Conservation (phyloP, 805 yeast species). For the Diddensiella santjacobensis region DNA sequence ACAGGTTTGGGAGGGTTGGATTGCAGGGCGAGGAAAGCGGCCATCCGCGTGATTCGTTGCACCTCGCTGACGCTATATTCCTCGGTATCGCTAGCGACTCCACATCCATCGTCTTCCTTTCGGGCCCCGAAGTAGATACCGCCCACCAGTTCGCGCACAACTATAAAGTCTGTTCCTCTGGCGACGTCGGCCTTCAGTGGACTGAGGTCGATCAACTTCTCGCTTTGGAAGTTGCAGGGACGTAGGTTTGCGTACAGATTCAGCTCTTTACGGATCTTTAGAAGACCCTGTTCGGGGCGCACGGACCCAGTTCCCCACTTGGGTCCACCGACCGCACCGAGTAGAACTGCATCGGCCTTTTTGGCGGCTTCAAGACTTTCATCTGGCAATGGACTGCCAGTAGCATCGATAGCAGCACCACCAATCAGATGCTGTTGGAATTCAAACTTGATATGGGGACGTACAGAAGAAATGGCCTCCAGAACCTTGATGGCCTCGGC, state of each 20-base stretch:
- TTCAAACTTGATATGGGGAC: constrained; percentile 59
- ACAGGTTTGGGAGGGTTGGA: constrained; percentile 89
- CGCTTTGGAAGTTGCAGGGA: constrained; percentile 92
- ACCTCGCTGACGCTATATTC: constrained; percentile 88
- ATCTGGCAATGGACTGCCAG: constrained; percentile 87
- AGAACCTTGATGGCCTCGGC: constrained; percentile 90
- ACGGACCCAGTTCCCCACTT: constrained; percentile 98
- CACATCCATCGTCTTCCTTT: constrained; percentile 82
- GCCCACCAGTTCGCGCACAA: constrained; percentile 95
- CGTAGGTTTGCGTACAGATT: constrained; percentile 93
- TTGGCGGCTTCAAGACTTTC: constrained; percentile 80
- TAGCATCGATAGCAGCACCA: constrained; percentile 97
- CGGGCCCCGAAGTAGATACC: constrained; percentile 98
- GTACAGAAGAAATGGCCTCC: constrained; percentile 63
- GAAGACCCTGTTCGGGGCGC: constrained; percentile 95
- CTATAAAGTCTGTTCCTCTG: constrained; percentile 85
- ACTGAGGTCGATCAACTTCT: constrained; percentile 74
- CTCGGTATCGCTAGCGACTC: constrained; percentile 92
- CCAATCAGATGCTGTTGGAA: constrained; percentile 87
- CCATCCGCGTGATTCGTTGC: constrained; percentile 95
- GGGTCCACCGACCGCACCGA: constrained; percentile 99
- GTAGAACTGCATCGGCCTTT: constrained; percentile 85
- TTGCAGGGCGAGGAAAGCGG: constrained; percentile 93
- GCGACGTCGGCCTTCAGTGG: constrained; percentile 85
- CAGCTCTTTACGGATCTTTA: constrained; percentile 90